phyloP scores from a whole-genome alignment of 1,139 yeast genomes.

The Debaryomyces singareniensis region DNA sequence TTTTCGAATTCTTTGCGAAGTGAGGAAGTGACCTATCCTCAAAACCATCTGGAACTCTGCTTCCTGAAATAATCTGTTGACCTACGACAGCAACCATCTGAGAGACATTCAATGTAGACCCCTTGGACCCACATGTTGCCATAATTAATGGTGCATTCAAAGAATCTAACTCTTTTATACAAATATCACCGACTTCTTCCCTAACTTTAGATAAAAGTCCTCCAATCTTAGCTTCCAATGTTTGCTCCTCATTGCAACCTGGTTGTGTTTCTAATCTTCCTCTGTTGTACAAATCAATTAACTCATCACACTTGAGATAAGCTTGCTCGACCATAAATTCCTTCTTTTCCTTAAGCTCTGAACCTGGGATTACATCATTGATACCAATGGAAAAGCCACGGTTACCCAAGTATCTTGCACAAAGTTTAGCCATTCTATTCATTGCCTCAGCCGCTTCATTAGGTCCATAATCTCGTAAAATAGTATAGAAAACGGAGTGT shows the following conservation, averaged over 20 bases:
- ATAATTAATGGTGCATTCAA: constrained; percentile 94
- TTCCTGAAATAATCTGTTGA: constrained; percentile 97
- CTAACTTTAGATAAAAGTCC: constrained; percentile 94
- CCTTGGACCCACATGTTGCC: constrained; percentile 99
- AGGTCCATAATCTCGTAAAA: constrained; percentile 91
- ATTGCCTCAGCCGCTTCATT: constrained; percentile 92
- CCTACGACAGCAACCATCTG: constrained; percentile 99
- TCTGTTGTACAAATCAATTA: constrained; percentile 69
- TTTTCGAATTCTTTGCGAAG: constrained; percentile 90
- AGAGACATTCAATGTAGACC: constrained; percentile 94
- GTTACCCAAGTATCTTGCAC: constrained; percentile 92
- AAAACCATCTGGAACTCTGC: constrained; percentile 99
- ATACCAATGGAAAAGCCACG: constrained; percentile 97
- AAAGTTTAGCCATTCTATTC: constrained; percentile 97
- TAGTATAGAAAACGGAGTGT: constrained; percentile 92
- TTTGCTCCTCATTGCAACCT: constrained; percentile 98
- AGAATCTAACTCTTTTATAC: constrained; percentile 84
- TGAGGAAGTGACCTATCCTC: constrained; percentile 98
- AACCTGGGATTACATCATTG: constrained; percentile 93
- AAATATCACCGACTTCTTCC: constrained; percentile 98
- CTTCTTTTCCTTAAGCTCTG: constrained; percentile 66
- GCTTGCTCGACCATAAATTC: constrained; percentile 90
- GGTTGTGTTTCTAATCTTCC: constrained; percentile 98
- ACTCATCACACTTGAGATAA: constrained; percentile 84
- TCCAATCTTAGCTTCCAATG: constrained; percentile 95